These are phyloP conservation scores for Lyophyllum semitale DNA, from an alignment of 768 basidiomycete genomes.

Conservation along the genomic window DNA sequence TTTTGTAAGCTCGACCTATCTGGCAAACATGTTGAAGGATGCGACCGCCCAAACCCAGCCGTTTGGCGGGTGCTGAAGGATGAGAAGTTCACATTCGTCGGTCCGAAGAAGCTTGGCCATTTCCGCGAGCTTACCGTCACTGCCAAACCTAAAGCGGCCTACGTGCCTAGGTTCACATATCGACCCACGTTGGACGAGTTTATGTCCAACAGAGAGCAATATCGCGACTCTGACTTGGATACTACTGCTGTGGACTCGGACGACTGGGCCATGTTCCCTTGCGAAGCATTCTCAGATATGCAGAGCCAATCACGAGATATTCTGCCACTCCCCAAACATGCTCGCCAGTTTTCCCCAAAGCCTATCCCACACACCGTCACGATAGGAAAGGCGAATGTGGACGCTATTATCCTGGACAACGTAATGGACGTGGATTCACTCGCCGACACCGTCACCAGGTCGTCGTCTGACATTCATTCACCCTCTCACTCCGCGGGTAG, in stretches of 20 bases:
- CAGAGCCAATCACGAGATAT: background rate
- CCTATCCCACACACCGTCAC: background rate
- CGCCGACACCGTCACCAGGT: background rate
- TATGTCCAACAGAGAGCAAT: constrained; percentile 9
- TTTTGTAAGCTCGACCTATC: background rate
- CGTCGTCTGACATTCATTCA: background rate
- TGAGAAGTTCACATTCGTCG: background rate
- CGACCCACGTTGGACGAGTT: constrained; percentile 13
- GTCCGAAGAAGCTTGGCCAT: background rate
- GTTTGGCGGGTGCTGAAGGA: constrained; percentile 7
- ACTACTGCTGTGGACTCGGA: too few relatives aligned
- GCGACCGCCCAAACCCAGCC: constrained; percentile 1
- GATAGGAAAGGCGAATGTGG: background rate
- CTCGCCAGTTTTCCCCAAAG: background rate
- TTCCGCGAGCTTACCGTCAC: background rate
- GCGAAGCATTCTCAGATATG: background rate
- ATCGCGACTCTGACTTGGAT: background rate
- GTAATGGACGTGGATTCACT: background rate
- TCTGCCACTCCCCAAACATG: background rate
- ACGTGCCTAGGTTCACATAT: background rate
- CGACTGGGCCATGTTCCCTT: background rate
- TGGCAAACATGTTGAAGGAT: background rate
- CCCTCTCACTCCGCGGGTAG: too few relatives aligned
- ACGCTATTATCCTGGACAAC: background rate
- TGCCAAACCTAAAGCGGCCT: background rate